These are phyloP conservation scores for Torulaspora pretoriensis DNA, from an alignment of 1,139 yeast genomes.

Conservation along the genomic window DNA sequence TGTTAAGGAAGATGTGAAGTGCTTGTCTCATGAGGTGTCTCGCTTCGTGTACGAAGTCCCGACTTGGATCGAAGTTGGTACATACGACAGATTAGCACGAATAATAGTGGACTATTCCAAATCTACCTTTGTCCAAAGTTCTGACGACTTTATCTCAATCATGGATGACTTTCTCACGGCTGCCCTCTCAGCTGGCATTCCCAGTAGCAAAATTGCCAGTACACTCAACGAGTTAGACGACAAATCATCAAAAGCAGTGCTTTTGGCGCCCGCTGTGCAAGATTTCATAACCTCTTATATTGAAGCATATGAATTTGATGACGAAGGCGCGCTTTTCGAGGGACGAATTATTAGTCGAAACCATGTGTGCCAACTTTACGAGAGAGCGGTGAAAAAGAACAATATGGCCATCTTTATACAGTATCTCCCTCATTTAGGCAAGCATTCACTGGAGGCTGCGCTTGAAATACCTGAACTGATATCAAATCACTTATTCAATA, in stretches of 20 bases:
- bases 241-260: conserved; percentile 13
- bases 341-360: conserved; percentile 36
- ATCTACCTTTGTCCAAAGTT: conserved; percentile 23
- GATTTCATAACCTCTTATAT: conserved; percentile 35
- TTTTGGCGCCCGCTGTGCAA: conserved; percentile 33
- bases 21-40: conserved; percentile 26
- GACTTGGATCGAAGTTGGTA: conserved; percentile 30
- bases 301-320: conserved; percentile 27
- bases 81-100: conserved; percentile 30
- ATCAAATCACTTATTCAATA: conserved; percentile 21
- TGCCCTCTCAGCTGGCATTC: conserved; percentile 22
- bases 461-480: conserved; percentile 27
- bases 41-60: conserved; percentile 37
- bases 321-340: conserved; percentile 28
- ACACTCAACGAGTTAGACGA: conserved; percentile 25
- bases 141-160: conserved; percentile 25
- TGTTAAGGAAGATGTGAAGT: conserved; percentile 24
- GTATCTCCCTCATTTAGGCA: conserved; percentile 31
- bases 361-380: conserved; percentile 35
- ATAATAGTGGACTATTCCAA: conserved; percentile 34
- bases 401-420: conserved; percentile 28
- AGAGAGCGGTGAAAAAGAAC: conserved; percentile 21
- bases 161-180: conserved; percentile 34
- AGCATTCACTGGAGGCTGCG: conserved; percentile 20
- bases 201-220: conserved; percentile 18